Conservation (phyloP, 164 flowering plant species). For the Umbilicus rupestris region DNA sequence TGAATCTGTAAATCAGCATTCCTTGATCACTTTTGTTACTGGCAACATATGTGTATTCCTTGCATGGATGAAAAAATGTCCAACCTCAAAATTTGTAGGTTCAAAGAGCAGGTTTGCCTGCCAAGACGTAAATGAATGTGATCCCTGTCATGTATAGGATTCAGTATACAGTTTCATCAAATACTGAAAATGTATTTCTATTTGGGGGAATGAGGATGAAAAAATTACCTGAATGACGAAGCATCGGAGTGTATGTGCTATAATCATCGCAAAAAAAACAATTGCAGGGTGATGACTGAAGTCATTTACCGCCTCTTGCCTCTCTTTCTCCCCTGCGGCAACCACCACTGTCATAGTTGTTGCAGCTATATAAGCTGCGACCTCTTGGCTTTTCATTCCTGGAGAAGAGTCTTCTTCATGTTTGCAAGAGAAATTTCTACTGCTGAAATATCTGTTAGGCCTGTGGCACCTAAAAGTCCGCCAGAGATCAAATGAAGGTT, state of each 20-base stretch:
- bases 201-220: neutral
- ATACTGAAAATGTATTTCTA: neutral
- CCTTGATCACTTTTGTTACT: neutral
- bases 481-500: too few species aligned
- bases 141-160: conserved; percentile 46
- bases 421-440: conserved; percentile 9
- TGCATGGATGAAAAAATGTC: neutral
- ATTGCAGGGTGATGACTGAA: conserved; percentile 81
- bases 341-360: conserved; percentile 92
- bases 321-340: conserved; percentile 69
- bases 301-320: conserved; percentile 67
- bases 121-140: conserved; percentile 85
- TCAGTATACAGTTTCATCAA: neutral
- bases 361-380: conserved; percentile 69
- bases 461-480: too few species aligned
- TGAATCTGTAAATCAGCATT: conserved; percentile 35
- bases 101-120: conserved; percentile 88
- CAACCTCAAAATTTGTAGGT: conserved; percentile 80
- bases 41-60: neutral
- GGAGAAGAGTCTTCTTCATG: conserved; percentile 22
- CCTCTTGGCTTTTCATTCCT: conserved; percentile 44
- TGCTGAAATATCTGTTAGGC: too few species aligned
- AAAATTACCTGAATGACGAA: conserved; percentile 70
- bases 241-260: conserved; percentile 50
- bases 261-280: conserved; percentile 88